Evolutionary conservation across 305 asterid species (phyloP).

Genomic region (Solanum hybrid): DNA sequence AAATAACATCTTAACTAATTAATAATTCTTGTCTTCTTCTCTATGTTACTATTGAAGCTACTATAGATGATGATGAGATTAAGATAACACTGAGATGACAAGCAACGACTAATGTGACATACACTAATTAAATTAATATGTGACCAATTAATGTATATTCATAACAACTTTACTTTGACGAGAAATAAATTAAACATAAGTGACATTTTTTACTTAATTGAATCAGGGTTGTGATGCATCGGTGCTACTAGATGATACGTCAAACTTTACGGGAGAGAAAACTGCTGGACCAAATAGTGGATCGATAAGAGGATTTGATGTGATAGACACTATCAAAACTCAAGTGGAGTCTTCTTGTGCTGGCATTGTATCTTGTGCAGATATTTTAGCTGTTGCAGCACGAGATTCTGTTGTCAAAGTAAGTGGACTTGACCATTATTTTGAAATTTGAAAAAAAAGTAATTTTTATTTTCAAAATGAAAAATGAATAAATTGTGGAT

Average conservation of each 20-base stretch:
- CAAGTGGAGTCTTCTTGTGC: constrained; percentile 47
- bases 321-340: constrained; percentile 55
- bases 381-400: constrained; percentile 1
- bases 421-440: background rate
- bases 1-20: constrained; percentile 6
- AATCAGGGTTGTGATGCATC: constrained; percentile 78
- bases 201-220: background rate
- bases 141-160: background rate
- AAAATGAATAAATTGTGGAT: background rate
- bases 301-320: constrained; percentile 54
- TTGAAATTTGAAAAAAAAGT: background rate
- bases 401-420: background rate
- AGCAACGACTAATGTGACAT: constrained; percentile 9
- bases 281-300: constrained; percentile 45
- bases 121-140: background rate
- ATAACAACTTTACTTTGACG: background rate
- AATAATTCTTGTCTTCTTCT: constrained; percentile 56
- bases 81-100: background rate
- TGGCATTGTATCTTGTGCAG: constrained; percentile 54
- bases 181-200: background rate
- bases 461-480: background rate
- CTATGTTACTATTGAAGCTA: constrained; percentile 55
- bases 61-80: background rate
- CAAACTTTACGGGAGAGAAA: constrained; percentile 58
- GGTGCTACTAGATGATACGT: constrained; percentile 43